These are phyloP conservation scores for Aspergillus indologenus DNA, from an alignment of 495 filamentous ascomycete species.

Conservation along the genomic window DNA sequence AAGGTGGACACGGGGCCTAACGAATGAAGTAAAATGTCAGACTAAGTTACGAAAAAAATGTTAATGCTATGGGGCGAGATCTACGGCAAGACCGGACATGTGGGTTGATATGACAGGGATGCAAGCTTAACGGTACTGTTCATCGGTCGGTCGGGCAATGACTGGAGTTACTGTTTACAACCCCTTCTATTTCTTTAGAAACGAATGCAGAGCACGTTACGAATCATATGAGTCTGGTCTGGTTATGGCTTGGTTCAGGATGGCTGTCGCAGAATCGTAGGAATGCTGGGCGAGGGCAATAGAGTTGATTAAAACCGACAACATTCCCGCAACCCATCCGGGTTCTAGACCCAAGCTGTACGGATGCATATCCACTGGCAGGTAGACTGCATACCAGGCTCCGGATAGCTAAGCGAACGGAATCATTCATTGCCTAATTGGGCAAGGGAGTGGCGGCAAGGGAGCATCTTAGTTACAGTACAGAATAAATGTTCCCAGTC, in stretches of 20 bases:
- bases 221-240: neutral
- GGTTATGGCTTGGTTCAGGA: neutral
- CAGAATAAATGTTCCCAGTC: too few relatives aligned
- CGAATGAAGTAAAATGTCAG: constrained; percentile 4
- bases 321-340: too few relatives aligned
- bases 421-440: too few relatives aligned
- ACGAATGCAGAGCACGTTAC: constrained; percentile 21
- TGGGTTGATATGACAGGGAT: constrained; percentile 18
- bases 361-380: too few relatives aligned
- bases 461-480: too few relatives aligned
- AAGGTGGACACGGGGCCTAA: constrained; percentile 11
- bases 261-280: neutral
- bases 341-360: too few relatives aligned
- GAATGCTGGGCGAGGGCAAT: too few relatives aligned
- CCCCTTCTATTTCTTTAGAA: constrained; percentile 14
- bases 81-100: constrained; percentile 18
- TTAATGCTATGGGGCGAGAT: constrained; percentile 14
- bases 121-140: constrained; percentile 12
- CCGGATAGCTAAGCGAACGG: too few relatives aligned
- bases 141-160: constrained; percentile 13
- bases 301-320: too few relatives aligned
- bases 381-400: too few relatives aligned
- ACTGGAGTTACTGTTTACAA: constrained; percentile 9
- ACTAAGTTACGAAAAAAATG: constrained; percentile 17
- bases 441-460: too few relatives aligned